phyloP scores from a whole-genome alignment of 305 asterid genomes.

The Fraxinus platypoda region DNA sequence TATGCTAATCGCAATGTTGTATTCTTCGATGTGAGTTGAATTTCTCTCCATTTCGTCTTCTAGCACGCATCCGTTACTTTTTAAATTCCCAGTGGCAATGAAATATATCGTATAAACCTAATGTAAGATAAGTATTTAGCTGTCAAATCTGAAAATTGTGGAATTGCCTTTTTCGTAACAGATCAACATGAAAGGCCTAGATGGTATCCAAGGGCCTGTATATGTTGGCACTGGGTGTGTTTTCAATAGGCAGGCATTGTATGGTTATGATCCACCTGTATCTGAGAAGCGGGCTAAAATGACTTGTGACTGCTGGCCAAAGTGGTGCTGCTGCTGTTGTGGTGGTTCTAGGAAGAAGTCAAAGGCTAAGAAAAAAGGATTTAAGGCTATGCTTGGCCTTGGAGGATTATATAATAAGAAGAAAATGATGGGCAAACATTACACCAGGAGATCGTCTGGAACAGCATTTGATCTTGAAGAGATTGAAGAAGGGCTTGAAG shows the following conservation, averaged over 20 bases:
- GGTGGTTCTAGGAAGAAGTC: conserved; percentile 59
- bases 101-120: neutral
- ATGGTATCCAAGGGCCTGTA: conserved; percentile 83
- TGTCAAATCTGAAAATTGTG: neutral
- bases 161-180: conserved; percentile 22
- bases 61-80: neutral
- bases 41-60: neutral
- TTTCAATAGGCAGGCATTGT: conserved; percentile 68
- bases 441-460: conserved; percentile 51
- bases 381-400: conserved; percentile 54
- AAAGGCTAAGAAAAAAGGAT: conserved; percentile 62
- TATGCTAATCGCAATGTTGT: conserved; percentile 81
- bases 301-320: conserved; percentile 86
- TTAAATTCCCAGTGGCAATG: neutral
- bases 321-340: conserved; percentile 73
- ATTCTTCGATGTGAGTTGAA: conserved; percentile 66
- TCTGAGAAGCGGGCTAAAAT: conserved; percentile 66
- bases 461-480: conserved; percentile 71
- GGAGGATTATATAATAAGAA: conserved; percentile 50
- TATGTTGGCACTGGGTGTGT: conserved; percentile 80
- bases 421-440: conserved; percentile 62
- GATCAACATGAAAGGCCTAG: conserved; percentile 84
- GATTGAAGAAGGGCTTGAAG: conserved; percentile 84
- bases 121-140: neutral
- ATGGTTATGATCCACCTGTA: conserved; percentile 75